Conservation (phyloP, 2,329 filamentous ascomycete species). For the Lecanosticta acicola region DNA sequence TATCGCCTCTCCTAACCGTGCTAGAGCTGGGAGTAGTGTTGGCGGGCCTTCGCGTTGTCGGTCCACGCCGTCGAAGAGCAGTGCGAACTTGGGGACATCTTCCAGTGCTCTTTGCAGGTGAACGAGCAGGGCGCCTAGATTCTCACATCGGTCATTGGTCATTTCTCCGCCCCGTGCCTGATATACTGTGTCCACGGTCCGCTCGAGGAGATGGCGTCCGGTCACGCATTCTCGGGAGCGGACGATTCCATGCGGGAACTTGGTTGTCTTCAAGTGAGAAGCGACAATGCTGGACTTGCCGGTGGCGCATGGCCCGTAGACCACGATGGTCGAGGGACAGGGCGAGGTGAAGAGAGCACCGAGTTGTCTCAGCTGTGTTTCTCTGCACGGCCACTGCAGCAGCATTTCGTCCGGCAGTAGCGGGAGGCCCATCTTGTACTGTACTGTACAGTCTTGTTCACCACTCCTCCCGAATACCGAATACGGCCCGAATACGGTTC, state of each 20-base stretch:
- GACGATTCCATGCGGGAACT: slow-evolving; percentile 55
- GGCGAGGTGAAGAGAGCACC: slow-evolving; percentile 65
- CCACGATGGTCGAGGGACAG: slow-evolving; percentile 65
- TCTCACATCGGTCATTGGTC: slow-evolving; percentile 64
- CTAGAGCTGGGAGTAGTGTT: slow-evolving; percentile 74
- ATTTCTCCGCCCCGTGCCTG: slow-evolving; percentile 32
- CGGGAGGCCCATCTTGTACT: slow-evolving; percentile 20
- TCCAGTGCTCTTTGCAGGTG: slow-evolving; percentile 62
- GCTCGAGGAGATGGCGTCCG: slow-evolving; percentile 69
- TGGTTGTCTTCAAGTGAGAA: slow-evolving; percentile 52
- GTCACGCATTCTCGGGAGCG: slow-evolving; percentile 73
- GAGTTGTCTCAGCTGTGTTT: slow-evolving; percentile 45
- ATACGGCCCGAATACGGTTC: no score
- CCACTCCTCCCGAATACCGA: no score
- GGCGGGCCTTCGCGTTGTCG: slow-evolving; percentile 71
- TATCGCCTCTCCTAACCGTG: slow-evolving; percentile 73
- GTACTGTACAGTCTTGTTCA: no score
- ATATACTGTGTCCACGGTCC: slow-evolving; percentile 52
- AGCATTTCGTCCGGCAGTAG: slow-evolving; percentile 28
- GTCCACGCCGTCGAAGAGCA: slow-evolving; percentile 87
- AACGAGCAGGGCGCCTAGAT: slow-evolving; percentile 67
- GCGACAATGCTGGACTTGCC: slow-evolving; percentile 72
- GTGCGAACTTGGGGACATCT: slow-evolving; percentile 58
- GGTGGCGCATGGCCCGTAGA: slow-evolving; percentile 80
- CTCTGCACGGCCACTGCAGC: slow-evolving; percentile 34